These are phyloP conservation scores for Somion occarium DNA, from an alignment of 1,284 basidiomycete species.

Conservation along the genomic window DNA sequence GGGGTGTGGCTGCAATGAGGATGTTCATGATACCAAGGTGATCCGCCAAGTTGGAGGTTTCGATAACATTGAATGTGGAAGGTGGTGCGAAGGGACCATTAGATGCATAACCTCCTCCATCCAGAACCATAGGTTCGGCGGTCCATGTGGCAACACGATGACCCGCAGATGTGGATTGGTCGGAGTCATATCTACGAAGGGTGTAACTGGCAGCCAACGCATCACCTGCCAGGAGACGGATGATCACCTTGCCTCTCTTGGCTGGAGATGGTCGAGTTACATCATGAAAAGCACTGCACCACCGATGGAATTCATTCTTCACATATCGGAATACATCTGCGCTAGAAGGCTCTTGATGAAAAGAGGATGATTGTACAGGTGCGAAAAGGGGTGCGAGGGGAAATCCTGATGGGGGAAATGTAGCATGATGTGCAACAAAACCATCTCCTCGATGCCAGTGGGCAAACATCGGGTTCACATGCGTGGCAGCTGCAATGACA, in stretches of 20 bases:
- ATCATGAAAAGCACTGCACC: slow-evolving; percentile 31
- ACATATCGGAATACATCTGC: slow-evolving; percentile 29
- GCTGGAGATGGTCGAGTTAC: slow-evolving; percentile 6
- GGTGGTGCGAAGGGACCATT: slow-evolving; percentile 26
- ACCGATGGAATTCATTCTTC: slow-evolving; percentile 13
- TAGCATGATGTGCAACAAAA: slow-evolving; percentile 43
- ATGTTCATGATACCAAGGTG: slow-evolving; percentile 48
- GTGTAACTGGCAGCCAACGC: slow-evolving; percentile 29
- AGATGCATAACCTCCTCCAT: slow-evolving; percentile 29
- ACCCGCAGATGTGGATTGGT: slow-evolving; percentile 14
- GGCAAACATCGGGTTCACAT: slow-evolving; percentile 44
- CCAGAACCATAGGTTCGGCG: slow-evolving; percentile 28
- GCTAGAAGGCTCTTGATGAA: slow-evolving; percentile 21
- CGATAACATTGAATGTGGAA: slow-evolving; percentile 44
- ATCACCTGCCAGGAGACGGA: slow-evolving; percentile 36
- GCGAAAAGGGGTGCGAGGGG: slow-evolving; percentile 33
- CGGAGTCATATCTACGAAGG: slow-evolving; percentile 17
- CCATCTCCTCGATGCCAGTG: slow-evolving; percentile 37
- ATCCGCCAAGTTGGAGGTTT: slow-evolving; percentile 49
- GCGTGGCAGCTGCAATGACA: slow-evolving; percentile 22
- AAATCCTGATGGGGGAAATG: slow-evolving; percentile 41
- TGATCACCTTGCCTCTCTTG: slow-evolving; percentile 10
- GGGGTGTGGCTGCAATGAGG: slow-evolving; percentile 32
- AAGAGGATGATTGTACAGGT: slow-evolving; percentile 19
- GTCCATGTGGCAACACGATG: slow-evolving; percentile 35